Base-by-base conservation (phyloP, 768 basidiomycete species). In the Mycena rosella region DNA sequence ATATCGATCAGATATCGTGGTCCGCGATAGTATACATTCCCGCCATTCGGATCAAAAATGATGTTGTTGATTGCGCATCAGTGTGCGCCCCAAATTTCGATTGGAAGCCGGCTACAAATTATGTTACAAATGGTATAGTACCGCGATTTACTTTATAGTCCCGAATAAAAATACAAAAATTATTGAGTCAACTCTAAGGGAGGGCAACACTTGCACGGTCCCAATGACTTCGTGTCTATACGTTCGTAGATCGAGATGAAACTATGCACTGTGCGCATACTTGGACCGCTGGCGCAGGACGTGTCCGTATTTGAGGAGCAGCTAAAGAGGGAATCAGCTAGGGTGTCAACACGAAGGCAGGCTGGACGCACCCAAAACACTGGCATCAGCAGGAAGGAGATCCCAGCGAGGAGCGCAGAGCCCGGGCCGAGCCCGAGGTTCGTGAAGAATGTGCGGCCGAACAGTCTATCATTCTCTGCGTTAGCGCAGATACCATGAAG, bases 361-460 rank as follows among this genome's bases (percentile, higher is more conserved):
- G 8, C 47, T 4, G 27, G 30, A 34, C 63, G n/a, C 30, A 73
- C 70, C 57, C 62, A 73, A 30, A 68, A 75, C 29, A 78, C 71
- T 0, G 74, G 73, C 56, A 78, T 72, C 11, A 78, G 62, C 1
- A 58, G 57, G 38, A 77, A 73, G 3, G 74, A 67, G 18, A 78
- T 72, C 20, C 77, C 75, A 6, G 63, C 77, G 5, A 78, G 69
- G 7, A 78, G 72, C 8, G 72, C 72, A 30, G 72, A 74, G 11
- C 74, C 77, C 36, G 68, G 72, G 3, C 75, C 74, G 24, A 78
- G 65, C 2, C 75, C 76, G 17, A 76, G 72, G 40, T 73, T 74
- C 44, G 52, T 38, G 48, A 77, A 77, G 61, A 69, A 73, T 4
- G 72, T 65, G 14, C 66, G 60, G 5, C 73, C 72, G 42, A 76